Evolutionary conservation across 371 early-diverging fungal species (phyloP).

Genomic region (Sporodiniella umbellata): DNA sequence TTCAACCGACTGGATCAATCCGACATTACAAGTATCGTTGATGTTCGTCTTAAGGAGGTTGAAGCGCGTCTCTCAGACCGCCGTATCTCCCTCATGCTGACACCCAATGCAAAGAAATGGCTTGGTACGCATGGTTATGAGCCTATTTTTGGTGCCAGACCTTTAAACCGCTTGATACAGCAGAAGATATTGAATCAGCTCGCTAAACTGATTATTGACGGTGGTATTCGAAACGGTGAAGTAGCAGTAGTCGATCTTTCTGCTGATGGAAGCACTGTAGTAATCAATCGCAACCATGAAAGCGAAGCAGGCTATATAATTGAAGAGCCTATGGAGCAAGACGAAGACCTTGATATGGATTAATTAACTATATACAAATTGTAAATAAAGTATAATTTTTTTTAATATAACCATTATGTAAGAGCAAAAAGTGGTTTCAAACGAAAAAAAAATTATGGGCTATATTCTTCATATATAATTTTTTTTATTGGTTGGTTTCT

Average conservation of each 20-base stretch:
- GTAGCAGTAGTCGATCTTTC: slow-evolving; percentile 47
- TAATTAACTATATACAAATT: no score
- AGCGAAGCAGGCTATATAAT: slow-evolving; percentile 33
- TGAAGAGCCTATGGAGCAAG: slow-evolving; percentile 45
- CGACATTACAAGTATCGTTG: slow-evolving; percentile 77
- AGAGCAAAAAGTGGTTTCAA: no score
- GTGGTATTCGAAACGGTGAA: slow-evolving; percentile 69
- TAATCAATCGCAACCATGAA: slow-evolving; percentile 47
- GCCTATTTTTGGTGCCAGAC: slow-evolving; percentile 85
- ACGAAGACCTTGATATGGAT: slow-evolving; percentile 36
- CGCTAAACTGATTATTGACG: slow-evolving; percentile 75
- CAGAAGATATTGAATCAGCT: slow-evolving; percentile 78
- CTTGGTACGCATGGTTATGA: slow-evolving; percentile 79
- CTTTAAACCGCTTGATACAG: slow-evolving; percentile 81
- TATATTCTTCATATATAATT: background rate
- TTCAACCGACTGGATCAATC: slow-evolving; percentile 79
- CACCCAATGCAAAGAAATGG: slow-evolving; percentile 71
- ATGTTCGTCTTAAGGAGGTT: slow-evolving; percentile 78
- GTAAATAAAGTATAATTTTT: no score
- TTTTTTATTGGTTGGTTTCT: background rate
- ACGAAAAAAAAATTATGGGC: no score
- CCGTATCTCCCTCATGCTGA: slow-evolving; percentile 65
- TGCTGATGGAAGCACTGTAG: slow-evolving; percentile 20
- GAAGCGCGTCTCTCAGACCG: slow-evolving; percentile 72
- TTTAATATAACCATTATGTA: no score